phyloP scores from a whole-genome alignment of 345 rosid genomes.

The Salix koriyanagi region DNA sequence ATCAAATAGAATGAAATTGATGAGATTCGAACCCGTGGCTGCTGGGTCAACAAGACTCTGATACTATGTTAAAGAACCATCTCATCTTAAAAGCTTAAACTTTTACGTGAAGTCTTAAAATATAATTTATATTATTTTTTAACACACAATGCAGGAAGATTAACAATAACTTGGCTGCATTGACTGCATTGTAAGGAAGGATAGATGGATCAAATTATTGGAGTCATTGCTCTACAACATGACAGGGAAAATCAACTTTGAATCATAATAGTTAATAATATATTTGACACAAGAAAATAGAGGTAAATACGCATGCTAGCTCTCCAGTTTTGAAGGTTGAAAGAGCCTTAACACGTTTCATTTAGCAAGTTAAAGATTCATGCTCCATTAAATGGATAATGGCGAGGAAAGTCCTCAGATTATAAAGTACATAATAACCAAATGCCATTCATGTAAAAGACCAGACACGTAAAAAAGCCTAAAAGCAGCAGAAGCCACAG shows the following conservation, averaged over 20 bases:
- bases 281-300: background rate
- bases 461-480: background rate
- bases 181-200: too few species aligned
- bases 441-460: background rate
- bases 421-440: background rate
- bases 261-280: background rate
- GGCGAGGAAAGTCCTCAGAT: background rate
- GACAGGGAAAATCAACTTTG: background rate
- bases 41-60: too few species aligned
- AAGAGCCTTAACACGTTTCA: background rate
- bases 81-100: too few species aligned
- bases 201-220: too few species aligned
- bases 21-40: rapidly evolving
- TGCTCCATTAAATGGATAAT: background rate
- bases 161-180: too few species aligned
- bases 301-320: background rate
- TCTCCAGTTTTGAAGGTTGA: background rate
- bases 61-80: too few species aligned
- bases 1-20: too few species aligned
- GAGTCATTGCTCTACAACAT: too few species aligned
- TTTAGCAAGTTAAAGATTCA: background rate
- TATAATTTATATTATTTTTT: too few species aligned
- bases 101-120: too few species aligned
- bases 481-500: background rate
- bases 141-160: too few species aligned